Base-by-base conservation (phyloP, 352 stramenopile genomes). In the Phytophthora quininea region DNA sequence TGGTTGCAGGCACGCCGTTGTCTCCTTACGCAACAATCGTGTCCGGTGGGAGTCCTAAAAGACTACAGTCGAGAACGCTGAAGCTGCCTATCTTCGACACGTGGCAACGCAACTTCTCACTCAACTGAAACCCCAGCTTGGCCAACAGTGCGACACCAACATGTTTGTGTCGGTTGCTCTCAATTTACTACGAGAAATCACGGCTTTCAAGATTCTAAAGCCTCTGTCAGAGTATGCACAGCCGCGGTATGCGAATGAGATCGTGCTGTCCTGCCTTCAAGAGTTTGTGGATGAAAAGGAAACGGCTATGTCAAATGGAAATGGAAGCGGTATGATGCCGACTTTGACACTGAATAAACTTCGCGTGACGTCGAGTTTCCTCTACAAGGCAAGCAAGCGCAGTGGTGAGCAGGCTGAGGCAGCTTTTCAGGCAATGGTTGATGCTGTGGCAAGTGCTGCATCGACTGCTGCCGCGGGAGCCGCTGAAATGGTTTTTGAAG, bases 311-410 rank as follows among this genome's bases (percentile, higher is more conserved):
- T 56, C 14, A 40, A n/a, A 46, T 33, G 0, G 38, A 49, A 70
- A 76, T 51, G 43, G 71, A 24, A 59, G 19, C 19, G 19, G 19
- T 24, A 24, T 69, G 42, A 66, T 79, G 42, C 66, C 73, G 40
- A 65, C 56, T 1, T 62, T 83, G 72, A 80, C 77, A 63, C 68
- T 86, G 15, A 76, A 80, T 61, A 88, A 88, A 46, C 54, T 92
- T 33, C 82, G 82, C 0, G 58, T 75, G 43, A 92, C 85, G 11
- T 89, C 74, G 35, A 89, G 54, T 29, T 88, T 88, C 38, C 62
- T 93, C 19, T 93, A 93, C 48, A 84, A 82, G 50, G 85, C 85
- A 19, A 93, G 77, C 45, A 84, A 76, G 59, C 81, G 83, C 15
- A 93, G 83, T 49, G 62, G 74, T 8, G 86, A 85, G 56, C 80